Evolutionary conservation across 2,329 filamentous ascomycete species (phyloP).

Genomic region (Pseudocercospora fuligena): DNA sequence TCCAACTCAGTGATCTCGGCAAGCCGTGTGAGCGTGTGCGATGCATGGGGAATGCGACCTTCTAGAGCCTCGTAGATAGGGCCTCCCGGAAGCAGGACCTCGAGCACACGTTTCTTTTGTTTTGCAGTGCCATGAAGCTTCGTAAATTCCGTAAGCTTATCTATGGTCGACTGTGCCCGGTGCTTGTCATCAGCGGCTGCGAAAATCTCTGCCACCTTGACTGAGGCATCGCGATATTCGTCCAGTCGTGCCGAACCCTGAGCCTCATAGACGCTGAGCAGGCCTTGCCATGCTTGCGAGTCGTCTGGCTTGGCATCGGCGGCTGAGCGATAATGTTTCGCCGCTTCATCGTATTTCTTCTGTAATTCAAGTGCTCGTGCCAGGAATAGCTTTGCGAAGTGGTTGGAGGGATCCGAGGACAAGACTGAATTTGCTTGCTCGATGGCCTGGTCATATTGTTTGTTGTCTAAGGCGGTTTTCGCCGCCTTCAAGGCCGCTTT

Average conservation of each 20-base stretch:
- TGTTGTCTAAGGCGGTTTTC: slow-evolving; percentile 74
- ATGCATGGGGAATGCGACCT: slow-evolving; percentile 79
- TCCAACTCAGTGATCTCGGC: slow-evolving; percentile 83
- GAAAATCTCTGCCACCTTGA: slow-evolving; percentile 77
- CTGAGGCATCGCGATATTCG: slow-evolving; percentile 73
- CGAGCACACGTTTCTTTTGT: slow-evolving; percentile 77
- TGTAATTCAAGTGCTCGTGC: slow-evolving; percentile 84
- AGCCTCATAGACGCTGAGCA: slow-evolving; percentile 83
- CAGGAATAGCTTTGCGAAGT: slow-evolving; percentile 86
- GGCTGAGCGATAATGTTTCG: slow-evolving; percentile 75
- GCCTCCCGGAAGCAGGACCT: slow-evolving; percentile 77
- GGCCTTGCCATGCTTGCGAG: slow-evolving; percentile 86
- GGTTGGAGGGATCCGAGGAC: slow-evolving; percentile 74
- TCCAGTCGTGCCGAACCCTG: slow-evolving; percentile 69
- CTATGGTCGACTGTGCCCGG: slow-evolving; percentile 67
- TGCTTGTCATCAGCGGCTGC: slow-evolving; percentile 65
- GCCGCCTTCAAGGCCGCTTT: slow-evolving; percentile 74
- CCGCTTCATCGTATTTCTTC: slow-evolving; percentile 71
- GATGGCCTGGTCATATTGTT: slow-evolving; percentile 78
- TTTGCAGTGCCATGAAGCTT: slow-evolving; percentile 71
- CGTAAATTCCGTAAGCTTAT: slow-evolving; percentile 78
- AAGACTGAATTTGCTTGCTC: slow-evolving; percentile 72
- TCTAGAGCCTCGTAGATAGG: slow-evolving; percentile 82
- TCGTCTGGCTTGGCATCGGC: slow-evolving; percentile 74
- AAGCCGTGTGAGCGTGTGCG: slow-evolving; percentile 78